These are phyloP conservation scores for Pseudognaphalium luteoalbum DNA, from an alignment of 129 eudicot species.

Conservation along the genomic window DNA sequence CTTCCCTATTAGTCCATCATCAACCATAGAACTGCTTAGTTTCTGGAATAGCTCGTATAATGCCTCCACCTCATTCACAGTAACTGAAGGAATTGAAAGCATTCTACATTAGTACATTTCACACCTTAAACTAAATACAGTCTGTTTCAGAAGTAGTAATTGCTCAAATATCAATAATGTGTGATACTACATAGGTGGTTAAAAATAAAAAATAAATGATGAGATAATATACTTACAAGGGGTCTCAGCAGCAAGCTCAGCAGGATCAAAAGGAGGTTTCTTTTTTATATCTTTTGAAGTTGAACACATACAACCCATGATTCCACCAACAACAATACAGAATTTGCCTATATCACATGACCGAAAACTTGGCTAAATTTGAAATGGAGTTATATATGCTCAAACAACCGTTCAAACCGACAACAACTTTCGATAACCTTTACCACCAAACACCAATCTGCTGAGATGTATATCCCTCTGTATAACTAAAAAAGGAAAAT, in stretches of 20 bases:
- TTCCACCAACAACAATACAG: conserved; percentile 21
- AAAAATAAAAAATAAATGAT: neutral
- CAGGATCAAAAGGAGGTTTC: conserved; percentile 24
- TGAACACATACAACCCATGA: conserved; percentile 38
- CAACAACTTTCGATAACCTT: conserved; percentile 9
- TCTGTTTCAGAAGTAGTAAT: neutral
- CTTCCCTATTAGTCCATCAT: conserved; percentile 53
- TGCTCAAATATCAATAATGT: neutral
- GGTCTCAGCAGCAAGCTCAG: conserved; percentile 39
- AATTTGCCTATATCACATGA: conserved; percentile 11
- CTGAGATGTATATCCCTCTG: conserved; percentile 19
- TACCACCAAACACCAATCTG: conserved; percentile 6
- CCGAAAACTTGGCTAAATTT: neutral
- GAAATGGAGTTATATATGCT: conserved; percentile 1
- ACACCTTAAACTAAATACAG: neutral
- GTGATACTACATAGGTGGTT: conserved; percentile 10
- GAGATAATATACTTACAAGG: conserved; percentile 32
- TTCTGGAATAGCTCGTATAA: conserved; percentile 49
- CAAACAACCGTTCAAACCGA: conserved; percentile 24
- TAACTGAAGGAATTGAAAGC: conserved; percentile 37
- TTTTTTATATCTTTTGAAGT: conserved; percentile 26
- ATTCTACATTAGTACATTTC: neutral
- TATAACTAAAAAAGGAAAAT: too few species aligned
- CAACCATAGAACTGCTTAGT: conserved; percentile 51
- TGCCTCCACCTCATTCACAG: conserved; percentile 49